Percentiles rank a stretch among this genome's conserved stretches.
These are phyloP conservation scores for Talaromyces amestolkiae DNA, from an alignment of 2,329 filamentous ascomycete genomes.

Conservation along the genomic window DNA sequence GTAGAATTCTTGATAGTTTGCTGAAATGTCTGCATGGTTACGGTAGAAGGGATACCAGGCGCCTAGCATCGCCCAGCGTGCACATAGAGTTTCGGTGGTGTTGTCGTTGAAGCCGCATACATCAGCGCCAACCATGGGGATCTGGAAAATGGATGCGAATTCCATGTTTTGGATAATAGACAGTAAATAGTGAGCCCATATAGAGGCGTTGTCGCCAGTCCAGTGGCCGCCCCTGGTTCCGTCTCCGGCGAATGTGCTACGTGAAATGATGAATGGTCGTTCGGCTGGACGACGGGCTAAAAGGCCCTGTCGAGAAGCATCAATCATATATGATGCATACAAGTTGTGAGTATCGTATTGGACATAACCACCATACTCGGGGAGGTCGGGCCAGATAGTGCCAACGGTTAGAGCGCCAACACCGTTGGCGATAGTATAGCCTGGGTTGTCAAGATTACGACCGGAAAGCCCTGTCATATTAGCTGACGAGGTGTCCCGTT, in stretches of 20 bases:
- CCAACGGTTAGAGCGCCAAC: slow-evolving; percentile 53
- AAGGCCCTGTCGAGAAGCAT: slow-evolving; percentile 64
- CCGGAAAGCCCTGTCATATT: slow-evolving; percentile 53
- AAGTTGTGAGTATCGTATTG: slow-evolving; percentile 77
- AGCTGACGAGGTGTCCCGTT: slow-evolving; percentile 2
- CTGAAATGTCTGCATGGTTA: slow-evolving; percentile 62
- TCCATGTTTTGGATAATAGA: slow-evolving; percentile 60
- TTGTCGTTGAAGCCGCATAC: slow-evolving; percentile 73
- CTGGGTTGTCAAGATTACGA: slow-evolving; percentile 62
- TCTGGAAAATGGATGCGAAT: slow-evolving; percentile 64
- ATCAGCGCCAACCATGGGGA: slow-evolving; percentile 68
- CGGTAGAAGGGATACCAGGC: slow-evolving; percentile 75
- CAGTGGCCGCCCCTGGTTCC: slow-evolving; percentile 60
- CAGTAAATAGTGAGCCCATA: slow-evolving; percentile 59
- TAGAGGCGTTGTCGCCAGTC: slow-evolving; percentile 58
- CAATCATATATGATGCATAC: slow-evolving; percentile 70
- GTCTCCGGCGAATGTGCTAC: slow-evolving; percentile 72
- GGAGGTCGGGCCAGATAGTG: slow-evolving; percentile 65
- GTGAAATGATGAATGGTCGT: slow-evolving; percentile 70
- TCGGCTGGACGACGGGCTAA: slow-evolving; percentile 59
- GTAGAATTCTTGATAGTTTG: slow-evolving; percentile 68
- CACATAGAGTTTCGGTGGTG: slow-evolving; percentile 67
- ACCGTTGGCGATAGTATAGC: slow-evolving; percentile 64
- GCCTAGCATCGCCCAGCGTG: slow-evolving; percentile 70
- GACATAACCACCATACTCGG: slow-evolving; percentile 60